Percentiles rank a stretch among this genome's conserved stretches.
Conservation (phyloP, 176 grass and related monocot genomes). For the Saccharum officinarum region DNA sequence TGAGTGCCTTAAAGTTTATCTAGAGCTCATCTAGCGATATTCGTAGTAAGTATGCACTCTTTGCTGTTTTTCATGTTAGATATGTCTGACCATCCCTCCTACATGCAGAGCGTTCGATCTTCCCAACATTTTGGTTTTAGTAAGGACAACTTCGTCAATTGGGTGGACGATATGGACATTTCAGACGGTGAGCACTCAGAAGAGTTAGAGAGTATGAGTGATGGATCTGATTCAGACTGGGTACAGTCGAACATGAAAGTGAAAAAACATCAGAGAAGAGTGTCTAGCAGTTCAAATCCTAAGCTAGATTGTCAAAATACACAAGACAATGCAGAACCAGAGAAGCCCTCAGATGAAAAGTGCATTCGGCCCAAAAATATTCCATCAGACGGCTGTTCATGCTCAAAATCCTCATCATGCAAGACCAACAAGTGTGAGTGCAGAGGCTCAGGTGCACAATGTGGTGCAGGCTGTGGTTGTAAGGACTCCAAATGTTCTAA, state of each 20-base stretch:
- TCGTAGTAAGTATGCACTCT: neutral
- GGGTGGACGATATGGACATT: constrained; percentile 87
- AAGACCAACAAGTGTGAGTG: constrained; percentile 90
- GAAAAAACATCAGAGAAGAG: constrained; percentile 28
- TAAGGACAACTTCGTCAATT: constrained; percentile 31
- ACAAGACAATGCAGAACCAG: constrained; percentile 24
- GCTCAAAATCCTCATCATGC: constrained; percentile 57
- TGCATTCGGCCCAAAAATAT: constrained; percentile 18
- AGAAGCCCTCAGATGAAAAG: constrained; percentile 40
- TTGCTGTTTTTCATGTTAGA: constrained; percentile 6
- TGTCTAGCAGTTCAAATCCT: constrained; percentile 36
- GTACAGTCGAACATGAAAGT: constrained; percentile 43
- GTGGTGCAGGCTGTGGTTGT: constrained; percentile 63
- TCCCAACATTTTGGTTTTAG: constrained; percentile 28
- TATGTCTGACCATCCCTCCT: constrained; percentile 22
- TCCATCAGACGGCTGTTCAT: constrained; percentile 56
- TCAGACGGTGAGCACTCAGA: constrained; percentile 69
- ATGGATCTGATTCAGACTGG: constrained; percentile 62
- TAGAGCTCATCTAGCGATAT: neutral
- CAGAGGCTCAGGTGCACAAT: constrained; percentile 48
- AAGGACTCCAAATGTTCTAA: constrained; percentile 68
- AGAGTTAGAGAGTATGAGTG: constrained; percentile 46
- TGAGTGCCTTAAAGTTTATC: neutral
- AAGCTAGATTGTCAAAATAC: neutral
- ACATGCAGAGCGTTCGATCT: constrained; percentile 37